These are phyloP conservation scores for Zalaria sp. DNA, from an alignment of 2,329 filamentous ascomycete species.

Conservation along the genomic window DNA sequence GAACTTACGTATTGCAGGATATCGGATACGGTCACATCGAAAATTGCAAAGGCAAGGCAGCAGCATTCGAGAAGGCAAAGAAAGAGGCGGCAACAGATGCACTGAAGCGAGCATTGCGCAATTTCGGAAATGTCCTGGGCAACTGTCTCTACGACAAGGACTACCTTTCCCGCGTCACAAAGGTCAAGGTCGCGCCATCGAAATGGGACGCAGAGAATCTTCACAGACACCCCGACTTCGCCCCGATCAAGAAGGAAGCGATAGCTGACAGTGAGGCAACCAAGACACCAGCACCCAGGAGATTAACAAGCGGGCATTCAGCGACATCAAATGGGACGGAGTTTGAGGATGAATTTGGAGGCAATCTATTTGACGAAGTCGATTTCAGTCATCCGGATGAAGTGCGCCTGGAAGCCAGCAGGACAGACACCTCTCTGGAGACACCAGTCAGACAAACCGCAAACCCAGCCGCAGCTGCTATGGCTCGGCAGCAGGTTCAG, in stretches of 20 bases:
- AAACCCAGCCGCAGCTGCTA: conserved; percentile 7
- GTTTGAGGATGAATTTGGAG: conserved; percentile 42
- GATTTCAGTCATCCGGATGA: conserved; percentile 57
- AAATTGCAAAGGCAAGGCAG: conserved; percentile 88
- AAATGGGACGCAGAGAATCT: conserved; percentile 70
- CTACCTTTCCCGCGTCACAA: conserved; percentile 79
- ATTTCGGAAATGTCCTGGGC: conserved; percentile 91
- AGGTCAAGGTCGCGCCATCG: conserved; percentile 65
- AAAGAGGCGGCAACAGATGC: conserved; percentile 96
- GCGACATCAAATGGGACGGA: conserved; percentile 21
- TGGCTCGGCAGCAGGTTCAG: conserved; percentile 8
- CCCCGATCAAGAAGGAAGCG: conserved; percentile 43
- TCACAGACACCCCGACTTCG: conserved; percentile 67
- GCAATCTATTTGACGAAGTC: conserved; percentile 42
- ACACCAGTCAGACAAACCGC: conserved; percentile 7
- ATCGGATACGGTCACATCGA: conserved; percentile 94
- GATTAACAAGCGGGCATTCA: conserved; percentile 18
- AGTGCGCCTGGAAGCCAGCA: conserved; percentile 39
- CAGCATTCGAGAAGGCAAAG: conserved; percentile 96
- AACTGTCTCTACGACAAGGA: conserved; percentile 98
- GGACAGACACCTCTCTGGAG: conserved; percentile 8
- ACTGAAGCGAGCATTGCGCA: conserved; percentile 75
- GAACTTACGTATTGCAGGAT: conserved; percentile 37
- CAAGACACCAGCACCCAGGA: conserved; percentile 6
- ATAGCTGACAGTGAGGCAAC: conserved; percentile 8